A percentile compares a stretch with the other conserved stretches of the same genome.
Conservation (phyloP, 495 filamentous ascomycete species). For the Astrothelium subdiscretum region DNA sequence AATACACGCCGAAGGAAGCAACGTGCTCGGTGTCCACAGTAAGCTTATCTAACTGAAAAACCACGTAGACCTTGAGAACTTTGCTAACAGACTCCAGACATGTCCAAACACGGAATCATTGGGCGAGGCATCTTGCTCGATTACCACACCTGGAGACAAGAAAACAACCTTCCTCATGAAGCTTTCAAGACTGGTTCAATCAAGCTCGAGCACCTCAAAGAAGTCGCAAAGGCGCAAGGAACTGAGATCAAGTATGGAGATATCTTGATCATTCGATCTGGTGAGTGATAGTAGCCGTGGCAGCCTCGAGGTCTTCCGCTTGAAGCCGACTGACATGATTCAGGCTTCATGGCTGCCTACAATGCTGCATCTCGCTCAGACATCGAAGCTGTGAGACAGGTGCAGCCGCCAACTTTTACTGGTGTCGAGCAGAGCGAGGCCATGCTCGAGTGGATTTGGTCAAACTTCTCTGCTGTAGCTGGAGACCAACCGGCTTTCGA, state of each 20-base stretch:
- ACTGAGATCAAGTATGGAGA: conserved; percentile 43
- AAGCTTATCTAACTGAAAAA: neutral
- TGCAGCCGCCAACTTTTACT: conserved; percentile 30
- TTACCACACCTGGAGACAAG: conserved; percentile 26
- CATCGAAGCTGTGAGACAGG: conserved; percentile 24
- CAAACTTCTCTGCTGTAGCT: conserved; percentile 25
- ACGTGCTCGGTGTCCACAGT: conserved; percentile 29
- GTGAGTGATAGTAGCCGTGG: too few species aligned
- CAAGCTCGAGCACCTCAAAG: conserved; percentile 33
- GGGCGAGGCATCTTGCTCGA: conserved; percentile 39
- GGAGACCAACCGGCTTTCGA: conserved; percentile 27
- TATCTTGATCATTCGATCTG: conserved; percentile 41
- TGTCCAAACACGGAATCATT: conserved; percentile 30
- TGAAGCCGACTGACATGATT: neutral
- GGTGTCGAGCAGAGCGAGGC: conserved; percentile 41
- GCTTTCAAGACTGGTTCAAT: conserved; percentile 34
- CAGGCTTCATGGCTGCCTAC: conserved; percentile 36
- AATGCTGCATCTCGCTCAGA: conserved; percentile 21
- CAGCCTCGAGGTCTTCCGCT: too few species aligned
- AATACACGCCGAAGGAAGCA: conserved; percentile 35
- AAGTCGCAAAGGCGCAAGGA: conserved; percentile 35
- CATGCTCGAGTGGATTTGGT: conserved; percentile 29
- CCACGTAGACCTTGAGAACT: neutral
- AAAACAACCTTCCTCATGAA: conserved; percentile 23
- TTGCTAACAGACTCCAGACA: neutral